A percentile compares a stretch with the other conserved stretches of the same genome.
Evolutionary conservation across 805 yeast genomes (phyloP).

Genomic region (Blastobotrys robertii): DNA sequence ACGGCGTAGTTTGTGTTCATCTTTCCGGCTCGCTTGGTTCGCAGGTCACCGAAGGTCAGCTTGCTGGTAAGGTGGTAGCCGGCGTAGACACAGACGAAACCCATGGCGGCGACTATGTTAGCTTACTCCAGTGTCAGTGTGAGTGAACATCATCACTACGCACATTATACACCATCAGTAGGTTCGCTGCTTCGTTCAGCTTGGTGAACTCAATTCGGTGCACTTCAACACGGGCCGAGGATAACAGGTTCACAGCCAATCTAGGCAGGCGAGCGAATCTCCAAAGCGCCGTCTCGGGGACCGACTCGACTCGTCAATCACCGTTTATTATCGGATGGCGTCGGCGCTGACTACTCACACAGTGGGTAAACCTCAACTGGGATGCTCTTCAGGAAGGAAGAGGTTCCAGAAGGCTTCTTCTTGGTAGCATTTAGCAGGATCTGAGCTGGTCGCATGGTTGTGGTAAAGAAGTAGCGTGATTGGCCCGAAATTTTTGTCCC

Average conservation of each 20-base stretch:
- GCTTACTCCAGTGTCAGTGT: too few relatives aligned
- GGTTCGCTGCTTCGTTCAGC: too few relatives aligned
- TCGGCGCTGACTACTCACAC: slow-evolving; percentile 15
- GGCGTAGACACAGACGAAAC: slow-evolving; percentile 19
- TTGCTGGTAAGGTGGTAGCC: slow-evolving; percentile 15
- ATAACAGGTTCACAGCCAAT: too few relatives aligned
- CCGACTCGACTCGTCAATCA: not conserved
- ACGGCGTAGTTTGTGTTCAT: slow-evolving; percentile 7
- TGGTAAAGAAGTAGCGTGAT: not conserved
- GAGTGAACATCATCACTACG: too few relatives aligned
- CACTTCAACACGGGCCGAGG: too few relatives aligned
- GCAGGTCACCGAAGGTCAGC: slow-evolving; percentile 17
- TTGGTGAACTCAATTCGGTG: too few relatives aligned
- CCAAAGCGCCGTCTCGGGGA: not conserved
- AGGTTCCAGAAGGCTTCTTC: slow-evolving; percentile 1
- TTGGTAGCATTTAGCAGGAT: slow-evolving; percentile 17
- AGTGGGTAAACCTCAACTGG: slow-evolving; percentile 26
- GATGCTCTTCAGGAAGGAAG: slow-evolving; percentile 9
- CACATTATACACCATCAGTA: too few relatives aligned
- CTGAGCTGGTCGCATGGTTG: slow-evolving; percentile 17
- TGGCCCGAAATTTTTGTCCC: not conserved
- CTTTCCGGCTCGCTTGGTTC: slow-evolving; percentile 19
- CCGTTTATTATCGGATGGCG: too few relatives aligned
- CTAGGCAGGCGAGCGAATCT: too few relatives aligned
- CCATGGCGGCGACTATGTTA: slow-evolving; percentile 19